These are phyloP conservation scores for Apium graveolens DNA, from an alignment of 129 eudicot genomes.

Conservation along the genomic window DNA sequence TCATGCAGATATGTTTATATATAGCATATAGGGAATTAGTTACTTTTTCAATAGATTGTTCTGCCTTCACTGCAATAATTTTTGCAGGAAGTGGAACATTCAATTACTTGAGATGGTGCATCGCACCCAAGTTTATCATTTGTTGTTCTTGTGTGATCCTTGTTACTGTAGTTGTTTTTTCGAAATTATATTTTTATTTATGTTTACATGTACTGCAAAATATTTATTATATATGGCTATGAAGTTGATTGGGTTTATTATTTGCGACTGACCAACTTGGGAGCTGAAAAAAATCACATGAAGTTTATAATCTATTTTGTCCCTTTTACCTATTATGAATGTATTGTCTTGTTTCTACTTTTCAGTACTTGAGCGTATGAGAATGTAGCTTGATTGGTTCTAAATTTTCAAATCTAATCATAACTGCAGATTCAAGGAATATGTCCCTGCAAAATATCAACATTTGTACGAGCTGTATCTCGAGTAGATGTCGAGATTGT, in stretches of 20 bases:
- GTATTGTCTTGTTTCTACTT: background rate
- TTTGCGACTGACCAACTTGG: background rate
- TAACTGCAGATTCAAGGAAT: slow-evolving; percentile 7
- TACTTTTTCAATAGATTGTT: background rate
- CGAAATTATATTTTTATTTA: background rate
- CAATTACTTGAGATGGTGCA: background rate
- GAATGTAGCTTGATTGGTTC: background rate
- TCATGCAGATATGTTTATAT: no score
- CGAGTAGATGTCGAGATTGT: background rate
- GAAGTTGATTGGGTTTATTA: background rate
- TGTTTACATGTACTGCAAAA: background rate
- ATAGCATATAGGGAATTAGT: background rate
- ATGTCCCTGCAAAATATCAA: slow-evolving; percentile 11
- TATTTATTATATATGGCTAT: background rate
- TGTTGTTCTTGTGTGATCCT: background rate
- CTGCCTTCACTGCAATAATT: background rate
- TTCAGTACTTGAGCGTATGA: background rate
- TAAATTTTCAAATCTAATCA: background rate
- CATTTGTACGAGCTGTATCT: slow-evolving; percentile 7
- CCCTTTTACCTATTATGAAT: background rate
- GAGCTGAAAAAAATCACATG: background rate
- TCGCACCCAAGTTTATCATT: background rate
- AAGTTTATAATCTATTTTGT: background rate
- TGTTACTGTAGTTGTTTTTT: background rate
- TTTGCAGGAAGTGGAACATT: background rate